These are phyloP conservation scores for Posidonia oceanica DNA, from an alignment of 116 monocot genomes.

Conservation along the genomic window DNA sequence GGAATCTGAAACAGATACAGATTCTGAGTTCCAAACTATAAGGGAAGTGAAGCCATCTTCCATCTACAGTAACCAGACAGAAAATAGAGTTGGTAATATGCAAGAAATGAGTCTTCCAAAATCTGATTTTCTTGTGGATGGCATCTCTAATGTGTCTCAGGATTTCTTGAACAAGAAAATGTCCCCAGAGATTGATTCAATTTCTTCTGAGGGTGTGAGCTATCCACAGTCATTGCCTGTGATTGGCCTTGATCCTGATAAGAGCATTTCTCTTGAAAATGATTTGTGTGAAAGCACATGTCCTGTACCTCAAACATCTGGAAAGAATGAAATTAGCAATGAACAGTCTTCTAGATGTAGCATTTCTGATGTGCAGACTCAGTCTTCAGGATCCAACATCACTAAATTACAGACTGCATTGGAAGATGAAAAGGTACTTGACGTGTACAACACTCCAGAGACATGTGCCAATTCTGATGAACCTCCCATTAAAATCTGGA, in stretches of 20 bases:
- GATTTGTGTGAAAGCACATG: slow-evolving; percentile 9
- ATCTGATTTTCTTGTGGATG: slow-evolving; percentile 20
- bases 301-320: slow-evolving; percentile 2
- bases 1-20: slow-evolving; percentile 83
- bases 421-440: slow-evolving; percentile 3
- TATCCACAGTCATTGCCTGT: slow-evolving; percentile 5
- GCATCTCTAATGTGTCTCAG: slow-evolving; percentile 12
- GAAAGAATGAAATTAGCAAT: background rate
- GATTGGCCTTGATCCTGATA: slow-evolving; percentile 1
- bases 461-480: slow-evolving; percentile 11
- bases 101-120: slow-evolving; percentile 6
- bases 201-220: slow-evolving; percentile 8
- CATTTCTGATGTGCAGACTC: slow-evolving; percentile 1
- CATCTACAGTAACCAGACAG: slow-evolving; percentile 3
- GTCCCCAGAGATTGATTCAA: slow-evolving; percentile 4
- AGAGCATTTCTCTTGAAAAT: slow-evolving; percentile 6
- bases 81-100: background rate
- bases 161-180: slow-evolving; percentile 6
- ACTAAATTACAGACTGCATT: background rate
- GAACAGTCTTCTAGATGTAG: slow-evolving; percentile 10
- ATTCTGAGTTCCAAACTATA: slow-evolving; percentile 64
- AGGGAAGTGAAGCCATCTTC: slow-evolving; percentile 24
- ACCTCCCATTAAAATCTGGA: slow-evolving; percentile 61
- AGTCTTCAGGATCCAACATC: background rate
- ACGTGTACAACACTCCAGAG: background rate